These are phyloP conservation scores for Solanum dulcamara DNA, from an alignment of 257 asterid genomes.

Conservation along the genomic window DNA sequence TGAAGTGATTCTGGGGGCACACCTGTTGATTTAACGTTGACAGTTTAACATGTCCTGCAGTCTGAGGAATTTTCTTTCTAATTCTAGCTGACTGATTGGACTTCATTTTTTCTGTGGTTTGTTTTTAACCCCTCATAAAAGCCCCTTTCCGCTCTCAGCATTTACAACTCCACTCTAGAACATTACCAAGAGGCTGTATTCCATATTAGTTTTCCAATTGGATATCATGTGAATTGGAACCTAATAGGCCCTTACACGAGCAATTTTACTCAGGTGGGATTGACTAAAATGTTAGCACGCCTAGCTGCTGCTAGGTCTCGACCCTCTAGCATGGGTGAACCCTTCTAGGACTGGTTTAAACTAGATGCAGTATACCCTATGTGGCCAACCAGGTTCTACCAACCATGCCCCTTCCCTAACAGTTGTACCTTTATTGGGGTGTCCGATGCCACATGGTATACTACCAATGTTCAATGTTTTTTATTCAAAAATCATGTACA, in stretches of 20 bases:
- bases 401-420: not conserved
- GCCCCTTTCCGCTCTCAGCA: not conserved
- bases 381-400: not conserved
- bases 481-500: not conserved
- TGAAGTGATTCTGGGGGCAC: not conserved
- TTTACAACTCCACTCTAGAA: not conserved
- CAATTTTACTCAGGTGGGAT: not conserved
- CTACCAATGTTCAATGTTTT: not conserved
- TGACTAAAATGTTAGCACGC: not conserved
- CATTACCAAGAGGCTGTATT: not conserved
- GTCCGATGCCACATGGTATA: not conserved
- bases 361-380: not conserved
- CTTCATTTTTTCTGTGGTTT: not conserved
- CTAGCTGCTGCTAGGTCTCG: not conserved
- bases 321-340: not conserved
- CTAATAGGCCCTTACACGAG: not conserved
- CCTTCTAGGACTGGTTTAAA: not conserved
- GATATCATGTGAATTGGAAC: not conserved
- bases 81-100: not conserved
- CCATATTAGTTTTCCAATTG: not conserved
- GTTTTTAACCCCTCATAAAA: not conserved
- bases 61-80: not conserved
- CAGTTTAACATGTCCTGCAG: not conserved
- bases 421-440: not conserved
- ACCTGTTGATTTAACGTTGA: not conserved